Base-by-base conservation (phyloP, 169 alveolate genomes). In the Eimeria praecox region DNA sequence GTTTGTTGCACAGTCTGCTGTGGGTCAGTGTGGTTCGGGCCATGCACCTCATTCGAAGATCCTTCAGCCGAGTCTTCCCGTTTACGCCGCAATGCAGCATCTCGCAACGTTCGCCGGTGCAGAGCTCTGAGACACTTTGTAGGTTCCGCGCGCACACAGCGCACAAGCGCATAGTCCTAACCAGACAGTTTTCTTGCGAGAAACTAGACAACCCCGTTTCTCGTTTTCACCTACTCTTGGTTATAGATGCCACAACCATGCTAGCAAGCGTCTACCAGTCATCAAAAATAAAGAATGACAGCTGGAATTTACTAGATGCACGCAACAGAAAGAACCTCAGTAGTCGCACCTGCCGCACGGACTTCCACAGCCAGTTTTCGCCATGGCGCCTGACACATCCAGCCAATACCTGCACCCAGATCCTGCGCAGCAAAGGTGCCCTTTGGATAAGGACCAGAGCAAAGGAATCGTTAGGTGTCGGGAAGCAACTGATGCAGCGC, bases 361-460 rank as follows among this genome's bases (percentile, higher is more conserved):
- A 82, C 54, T 46, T 33, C 78, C 80, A 92, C 30, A 92, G 86
- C 95, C 95, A 92, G 35, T 86, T 86, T 92, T 92, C 95, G 14
- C 95, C 95, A 62, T 92, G 95, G 42, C 88, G 95, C 62, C 86
- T 54, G 59, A 92, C 92, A 42, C 95, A 92, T 8, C 95, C 95
- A 9, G 38, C 82, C 85, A 92, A 64, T 35, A 92, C 95, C 95
- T 92, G 95, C 35, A 78, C 24, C 35, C 88, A 44, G 66, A 9
- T 18, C 40, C 73, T 0, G 22, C 40, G 64, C 10, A 14, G 75
- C 54, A 85, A 33, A 54, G n/a, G 40, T 54, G 52, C 40, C 66
- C 49, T n/a, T 12, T 46, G 49, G 27, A 20, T 52, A 30, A 44
- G 35, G 46, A 54, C 66, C 20, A 30, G 73, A 83, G 18, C 3